Evolutionary conservation across 805 yeast species (phyloP).

Genomic region (Candida loeiensis): DNA sequence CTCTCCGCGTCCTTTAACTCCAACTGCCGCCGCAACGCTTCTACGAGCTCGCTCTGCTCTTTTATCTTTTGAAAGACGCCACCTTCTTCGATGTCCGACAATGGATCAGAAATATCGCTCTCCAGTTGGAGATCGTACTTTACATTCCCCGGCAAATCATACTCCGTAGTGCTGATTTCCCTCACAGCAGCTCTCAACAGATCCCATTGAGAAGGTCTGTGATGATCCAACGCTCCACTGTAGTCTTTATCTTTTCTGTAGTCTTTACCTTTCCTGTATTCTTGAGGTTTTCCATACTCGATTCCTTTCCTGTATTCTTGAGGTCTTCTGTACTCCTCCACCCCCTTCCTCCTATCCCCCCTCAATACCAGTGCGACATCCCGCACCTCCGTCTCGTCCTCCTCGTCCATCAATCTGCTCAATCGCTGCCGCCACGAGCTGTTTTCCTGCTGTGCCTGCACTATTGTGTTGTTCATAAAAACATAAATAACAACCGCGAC

Average conservation of each 20-base stretch:
- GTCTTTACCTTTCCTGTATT: not conserved
- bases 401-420: conserved; percentile 8
- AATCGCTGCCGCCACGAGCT: conserved; percentile 7
- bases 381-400: conserved; percentile 10
- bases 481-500: not conserved
- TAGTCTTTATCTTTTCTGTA: not conserved
- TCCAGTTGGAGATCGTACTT: too few relatives aligned
- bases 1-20: conserved; percentile 4
- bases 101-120: conserved; percentile 1
- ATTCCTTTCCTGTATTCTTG: too few relatives aligned
- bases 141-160: conserved; percentile 16
- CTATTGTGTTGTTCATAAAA: conserved; percentile 7
- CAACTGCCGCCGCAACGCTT: conserved; percentile 10
- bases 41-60: conserved; percentile 13
- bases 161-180: conserved; percentile 19
- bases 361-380: conserved; percentile 1
- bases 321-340: too few relatives aligned
- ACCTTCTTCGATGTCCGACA: not conserved
- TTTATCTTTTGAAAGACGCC: not conserved
- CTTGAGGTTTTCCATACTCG: not conserved
- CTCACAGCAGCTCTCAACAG: conserved; percentile 22
- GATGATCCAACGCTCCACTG: not conserved
- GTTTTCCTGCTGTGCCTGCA: conserved; percentile 9
- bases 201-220: conserved; percentile 3
- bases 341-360: too few relatives aligned